A percentile compares a stretch with the other conserved stretches of the same genome.
Conservation (phyloP, 2,329 filamentous ascomycete species). For the Emergomyces pasteurianus region DNA sequence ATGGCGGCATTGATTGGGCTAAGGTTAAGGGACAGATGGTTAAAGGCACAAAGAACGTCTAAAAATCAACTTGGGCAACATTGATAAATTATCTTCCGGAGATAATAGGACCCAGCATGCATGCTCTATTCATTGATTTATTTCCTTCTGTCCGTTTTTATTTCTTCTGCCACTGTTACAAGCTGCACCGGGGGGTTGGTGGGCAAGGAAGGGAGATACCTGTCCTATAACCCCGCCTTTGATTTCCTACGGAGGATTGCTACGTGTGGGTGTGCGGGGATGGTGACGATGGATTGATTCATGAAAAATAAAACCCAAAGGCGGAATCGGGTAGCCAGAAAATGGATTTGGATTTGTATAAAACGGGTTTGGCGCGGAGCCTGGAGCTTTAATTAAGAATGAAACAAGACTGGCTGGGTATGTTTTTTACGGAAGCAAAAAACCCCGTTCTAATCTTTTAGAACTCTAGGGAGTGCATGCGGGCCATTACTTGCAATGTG, state of each 20-base stretch:
- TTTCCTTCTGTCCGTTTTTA: too few species aligned
- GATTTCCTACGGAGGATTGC: background rate
- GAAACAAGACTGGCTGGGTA: too few species aligned
- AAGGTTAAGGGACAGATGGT: conserved; percentile 78
- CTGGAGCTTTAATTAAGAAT: background rate
- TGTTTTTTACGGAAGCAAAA: too few species aligned
- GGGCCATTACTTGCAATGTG: too few species aligned
- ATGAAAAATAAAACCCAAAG: background rate
- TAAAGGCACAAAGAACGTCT: conserved; percentile 69
- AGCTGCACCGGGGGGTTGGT: background rate
- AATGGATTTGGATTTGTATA: background rate
- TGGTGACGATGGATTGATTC: background rate
- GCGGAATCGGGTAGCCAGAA: background rate
- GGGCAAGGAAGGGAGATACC: background rate
- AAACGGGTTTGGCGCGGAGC: background rate
- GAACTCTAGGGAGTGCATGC: too few species aligned
- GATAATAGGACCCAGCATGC: too few species aligned
- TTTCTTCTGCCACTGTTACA: background rate
- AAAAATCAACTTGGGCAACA: conserved; percentile 13
- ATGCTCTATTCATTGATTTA: too few species aligned
- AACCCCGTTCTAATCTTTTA: too few species aligned
- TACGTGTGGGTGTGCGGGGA: background rate
- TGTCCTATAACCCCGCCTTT: background rate
- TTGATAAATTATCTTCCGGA: background rate
- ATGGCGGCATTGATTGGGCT: conserved; percentile 83